A percentile compares a stretch with the other conserved stretches of the same genome.
These are phyloP conservation scores for Craterostigma plantagineum DNA, from an alignment of 257 asterid species.

Conservation along the genomic window DNA sequence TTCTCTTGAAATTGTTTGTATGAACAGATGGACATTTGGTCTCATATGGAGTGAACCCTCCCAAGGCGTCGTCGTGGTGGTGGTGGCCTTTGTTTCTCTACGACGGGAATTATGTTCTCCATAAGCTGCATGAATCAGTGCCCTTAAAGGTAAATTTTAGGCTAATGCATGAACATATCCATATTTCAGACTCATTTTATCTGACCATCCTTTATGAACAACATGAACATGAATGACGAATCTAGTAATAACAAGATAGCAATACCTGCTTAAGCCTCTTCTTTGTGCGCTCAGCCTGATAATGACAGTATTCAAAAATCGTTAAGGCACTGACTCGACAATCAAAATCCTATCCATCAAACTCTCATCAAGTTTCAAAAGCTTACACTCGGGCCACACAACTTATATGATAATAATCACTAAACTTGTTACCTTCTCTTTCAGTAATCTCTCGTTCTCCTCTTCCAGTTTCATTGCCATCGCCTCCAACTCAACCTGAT, in stretches of 20 bases:
- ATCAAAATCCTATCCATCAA: no score
- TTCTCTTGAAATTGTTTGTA: no score
- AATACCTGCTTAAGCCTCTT: conserved; percentile 58
- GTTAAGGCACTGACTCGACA: no score
- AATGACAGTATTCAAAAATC: conserved; percentile 8
- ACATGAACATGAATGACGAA: conserved; percentile 5
- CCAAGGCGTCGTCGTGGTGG: conserved; percentile 18
- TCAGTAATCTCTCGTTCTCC: conserved; percentile 56
- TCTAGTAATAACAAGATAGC: not conserved
- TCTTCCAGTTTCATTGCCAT: conserved; percentile 69
- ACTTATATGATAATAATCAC: no score
- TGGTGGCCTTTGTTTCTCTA: conserved; percentile 46
- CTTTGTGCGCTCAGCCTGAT: conserved; percentile 56
- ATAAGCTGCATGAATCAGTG: conserved; percentile 31
- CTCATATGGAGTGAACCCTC: conserved; percentile 25
- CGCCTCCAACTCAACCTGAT: conserved; percentile 69
- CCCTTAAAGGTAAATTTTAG: not conserved
- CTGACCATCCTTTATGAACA: not conserved
- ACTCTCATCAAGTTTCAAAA: no score
- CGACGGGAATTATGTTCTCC: conserved; percentile 69
- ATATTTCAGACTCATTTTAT: no score
- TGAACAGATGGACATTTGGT: no score
- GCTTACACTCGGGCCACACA: no score
- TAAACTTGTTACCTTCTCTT: conserved; percentile 40
- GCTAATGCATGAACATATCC: not conserved